Base-by-base conservation (phyloP, 371 early-diverging fungal species). In the Saksenaea vasiformis region DNA sequence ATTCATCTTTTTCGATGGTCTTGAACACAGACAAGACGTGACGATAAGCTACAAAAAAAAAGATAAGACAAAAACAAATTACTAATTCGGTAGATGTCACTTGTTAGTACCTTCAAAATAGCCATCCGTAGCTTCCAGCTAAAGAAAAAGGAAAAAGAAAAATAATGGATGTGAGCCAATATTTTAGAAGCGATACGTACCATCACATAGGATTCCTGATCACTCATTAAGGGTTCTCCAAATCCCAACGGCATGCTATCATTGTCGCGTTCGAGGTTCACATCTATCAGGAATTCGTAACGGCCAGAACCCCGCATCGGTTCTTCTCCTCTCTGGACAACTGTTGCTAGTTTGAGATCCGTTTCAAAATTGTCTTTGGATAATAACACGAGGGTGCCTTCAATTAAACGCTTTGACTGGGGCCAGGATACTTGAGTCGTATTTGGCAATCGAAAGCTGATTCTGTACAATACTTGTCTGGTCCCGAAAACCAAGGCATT, bases 341-440 rank as follows among this genome's bases (percentile, higher is more conserved):
- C 80, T 0, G 85, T 86, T 0, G 85, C 90, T 35, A 90, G 68
- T 19, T 85, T 80, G 34, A 86, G 73, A 56, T 83, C 79, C 1
- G 64, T 74, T 35, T 77, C 68, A 61, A 88, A 85, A 17, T 83
- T 58, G 54, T 85, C 85, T 14, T 71, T 79, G 2, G 85, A 83
- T 9, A 85, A 64, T 15, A 83, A 68, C 1, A 87, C 86, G n/a
- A 85, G 61, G 2, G 85, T 65, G 28, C 85, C 88, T 56, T 85
- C 79, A 54, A 87, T 76, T 35, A 88, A 70, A 19, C 88, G 75
- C 60, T 85, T 88, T 2, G 85, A 84, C 28, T 79, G 79, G 7
- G 55, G 60, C 88, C 88, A 86, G 8, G 72, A 69, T 5, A 83
- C 78, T 7, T 67, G 62, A 1, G 74, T 78, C 61, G 71, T 71